Conservation (phyloP, 1,139 yeast genomes). For the Debaryomyces sp. region DNA sequence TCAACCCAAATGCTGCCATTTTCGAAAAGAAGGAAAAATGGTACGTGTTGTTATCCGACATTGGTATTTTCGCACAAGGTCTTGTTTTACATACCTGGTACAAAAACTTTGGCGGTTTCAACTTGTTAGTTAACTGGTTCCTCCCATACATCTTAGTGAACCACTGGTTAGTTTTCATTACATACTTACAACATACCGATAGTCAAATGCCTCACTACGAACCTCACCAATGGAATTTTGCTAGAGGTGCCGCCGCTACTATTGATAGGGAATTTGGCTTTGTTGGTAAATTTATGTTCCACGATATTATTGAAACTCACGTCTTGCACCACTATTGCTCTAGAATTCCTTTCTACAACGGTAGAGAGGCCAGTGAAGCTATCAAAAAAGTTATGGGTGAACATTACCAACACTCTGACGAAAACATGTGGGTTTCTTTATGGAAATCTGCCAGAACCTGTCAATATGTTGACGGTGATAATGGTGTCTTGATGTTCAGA, state of each 20-base stretch:
- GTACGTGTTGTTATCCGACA: slow-evolving; percentile 55
- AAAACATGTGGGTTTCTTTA: slow-evolving; percentile 59
- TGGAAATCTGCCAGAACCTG: slow-evolving; percentile 61
- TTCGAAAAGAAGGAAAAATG: slow-evolving; percentile 59
- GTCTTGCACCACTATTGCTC: slow-evolving; percentile 65
- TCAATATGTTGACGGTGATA: slow-evolving; percentile 62
- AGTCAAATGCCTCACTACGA: slow-evolving; percentile 61
- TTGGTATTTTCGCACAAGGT: slow-evolving; percentile 49
- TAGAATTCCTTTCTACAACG: slow-evolving; percentile 65
- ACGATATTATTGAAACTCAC: slow-evolving; percentile 66
- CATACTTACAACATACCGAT: slow-evolving; percentile 64
- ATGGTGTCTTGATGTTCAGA: slow-evolving; percentile 64
- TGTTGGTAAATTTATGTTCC: slow-evolving; percentile 59
- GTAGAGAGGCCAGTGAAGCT: slow-evolving; percentile 60
- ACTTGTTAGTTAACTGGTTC: slow-evolving; percentile 53
- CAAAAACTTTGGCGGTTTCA: slow-evolving; percentile 49
- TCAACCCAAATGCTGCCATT: slow-evolving; percentile 54
- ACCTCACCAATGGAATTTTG: slow-evolving; percentile 60
- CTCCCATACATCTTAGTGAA: slow-evolving; percentile 60
- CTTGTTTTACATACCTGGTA: slow-evolving; percentile 52
- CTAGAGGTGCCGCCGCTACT: slow-evolving; percentile 69
- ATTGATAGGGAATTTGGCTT: slow-evolving; percentile 66
- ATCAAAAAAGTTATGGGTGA: slow-evolving; percentile 63
- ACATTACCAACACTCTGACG: slow-evolving; percentile 54
- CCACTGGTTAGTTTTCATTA: slow-evolving; percentile 67